Evolutionary conservation across 345 rosid species (phyloP).

Genomic region (Boechera stricta): DNA sequence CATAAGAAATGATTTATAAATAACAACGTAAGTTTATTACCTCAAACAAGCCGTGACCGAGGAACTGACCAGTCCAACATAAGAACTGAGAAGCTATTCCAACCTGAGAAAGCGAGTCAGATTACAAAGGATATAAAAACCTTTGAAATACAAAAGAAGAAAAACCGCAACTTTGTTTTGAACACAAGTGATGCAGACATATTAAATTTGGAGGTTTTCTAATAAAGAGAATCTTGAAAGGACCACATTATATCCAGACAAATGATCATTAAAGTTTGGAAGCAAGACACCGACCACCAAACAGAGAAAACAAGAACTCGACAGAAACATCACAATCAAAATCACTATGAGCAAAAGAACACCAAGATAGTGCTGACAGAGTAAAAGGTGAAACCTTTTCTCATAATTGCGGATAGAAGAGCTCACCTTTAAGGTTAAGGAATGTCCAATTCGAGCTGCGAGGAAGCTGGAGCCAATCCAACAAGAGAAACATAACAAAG

Average conservation of each 20-base stretch:
- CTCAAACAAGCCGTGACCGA: constrained; percentile 89
- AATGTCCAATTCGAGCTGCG: constrained; percentile 55
- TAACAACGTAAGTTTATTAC: constrained; percentile 46
- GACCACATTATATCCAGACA: background rate
- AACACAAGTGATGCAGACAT: constrained; percentile 12
- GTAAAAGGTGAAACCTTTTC: background rate
- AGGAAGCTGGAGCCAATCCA: constrained; percentile 72
- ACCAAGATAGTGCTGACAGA: background rate
- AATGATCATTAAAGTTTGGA: background rate
- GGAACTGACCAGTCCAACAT: constrained; percentile 75
- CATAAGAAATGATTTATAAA: background rate
- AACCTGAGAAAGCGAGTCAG: constrained; percentile 50
- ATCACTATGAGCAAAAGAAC: background rate
- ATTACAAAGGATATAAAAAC: background rate
- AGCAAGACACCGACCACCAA: background rate
- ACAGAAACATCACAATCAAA: background rate
- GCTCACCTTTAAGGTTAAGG: constrained; percentile 67
- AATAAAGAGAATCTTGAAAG: constrained; percentile 11
- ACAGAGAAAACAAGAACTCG: background rate
- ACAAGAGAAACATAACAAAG: constrained; percentile 68
- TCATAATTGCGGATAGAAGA: background rate
- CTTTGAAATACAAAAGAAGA: background rate
- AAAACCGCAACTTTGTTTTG: background rate
- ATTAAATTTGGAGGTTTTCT: background rate
- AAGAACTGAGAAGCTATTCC: constrained; percentile 68